phyloP scores from a whole-genome alignment of 768 basidiomycete genomes.

The Boletus tylopilopsis region DNA sequence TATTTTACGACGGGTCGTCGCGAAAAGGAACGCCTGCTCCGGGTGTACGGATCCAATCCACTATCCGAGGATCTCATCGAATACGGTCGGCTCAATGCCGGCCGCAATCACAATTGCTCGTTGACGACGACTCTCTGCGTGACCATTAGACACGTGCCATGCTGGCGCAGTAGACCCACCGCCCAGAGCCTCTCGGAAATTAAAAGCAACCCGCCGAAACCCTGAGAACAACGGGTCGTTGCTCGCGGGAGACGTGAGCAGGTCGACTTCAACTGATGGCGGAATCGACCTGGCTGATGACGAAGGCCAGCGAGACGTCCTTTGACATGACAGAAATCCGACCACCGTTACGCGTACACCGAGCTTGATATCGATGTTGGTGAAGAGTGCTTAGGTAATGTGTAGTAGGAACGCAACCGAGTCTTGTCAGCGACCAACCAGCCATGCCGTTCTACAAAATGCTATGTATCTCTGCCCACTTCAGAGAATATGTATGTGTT shows the following conservation, averaged over 20 bases:
- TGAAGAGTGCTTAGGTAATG: conserved; percentile 25
- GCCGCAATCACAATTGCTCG: conserved; percentile 3
- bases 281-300: background rate
- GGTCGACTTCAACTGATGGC: background rate
- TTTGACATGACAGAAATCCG: background rate
- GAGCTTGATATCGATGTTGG: background rate
- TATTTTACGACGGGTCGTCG: conserved; percentile 3
- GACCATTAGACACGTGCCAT: conserved; percentile 7
- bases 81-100: conserved; percentile 1
- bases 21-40: conserved; percentile 1
- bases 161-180: conserved; percentile 6
- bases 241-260: background rate
- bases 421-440: too few relatives aligned
- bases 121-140: background rate
- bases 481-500: conserved; percentile 61
- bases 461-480: conserved; percentile 78
- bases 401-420: too few relatives aligned
- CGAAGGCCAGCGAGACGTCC: background rate
- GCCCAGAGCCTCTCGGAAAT: conserved; percentile 22
- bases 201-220: conserved; percentile 18
- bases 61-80: conserved; percentile 9
- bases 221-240: background rate
- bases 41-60: background rate
- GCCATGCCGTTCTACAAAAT: conserved; percentile 87
- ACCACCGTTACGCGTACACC: background rate